A percentile compares a stretch with the other conserved stretches of the same genome.
phyloP scores from a whole-genome alignment of 2,329 filamentous ascomycete species.

The Sclerotinia glacialis region DNA sequence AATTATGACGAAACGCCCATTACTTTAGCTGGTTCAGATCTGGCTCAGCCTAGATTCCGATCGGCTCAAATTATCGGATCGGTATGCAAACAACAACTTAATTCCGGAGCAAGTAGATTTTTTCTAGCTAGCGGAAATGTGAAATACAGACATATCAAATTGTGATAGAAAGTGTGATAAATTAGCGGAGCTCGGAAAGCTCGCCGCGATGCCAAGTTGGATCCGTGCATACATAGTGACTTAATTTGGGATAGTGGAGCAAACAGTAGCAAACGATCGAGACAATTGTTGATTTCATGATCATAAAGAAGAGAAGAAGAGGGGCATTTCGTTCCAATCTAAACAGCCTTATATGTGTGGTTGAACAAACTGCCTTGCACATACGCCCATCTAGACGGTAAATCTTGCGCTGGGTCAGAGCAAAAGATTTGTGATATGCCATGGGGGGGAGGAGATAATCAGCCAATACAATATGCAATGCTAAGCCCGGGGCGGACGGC shows the following conservation, averaged over 20 bases:
- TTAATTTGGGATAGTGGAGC: conserved; percentile 7
- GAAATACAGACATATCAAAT: conserved; percentile 11
- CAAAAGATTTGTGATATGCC: neutral
- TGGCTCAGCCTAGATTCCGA: conserved; percentile 3
- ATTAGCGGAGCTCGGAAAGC: conserved; percentile 13
- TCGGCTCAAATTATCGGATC: conserved; percentile 11
- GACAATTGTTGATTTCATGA: neutral
- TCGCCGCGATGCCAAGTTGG: neutral
- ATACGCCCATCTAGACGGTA: conserved; percentile 2
- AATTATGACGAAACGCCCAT: neutral
- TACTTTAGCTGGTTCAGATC: neutral
- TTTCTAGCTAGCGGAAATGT: neutral
- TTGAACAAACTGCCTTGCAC: conserved; percentile 7
- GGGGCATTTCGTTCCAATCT: conserved; percentile 6
- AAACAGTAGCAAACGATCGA: conserved; percentile 14
- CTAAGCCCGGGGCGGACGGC: conserved; percentile 7
- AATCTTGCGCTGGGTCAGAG: neutral
- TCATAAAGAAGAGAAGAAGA: neutral
- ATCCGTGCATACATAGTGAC: conserved; percentile 10
- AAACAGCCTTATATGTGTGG: conserved; percentile 10
- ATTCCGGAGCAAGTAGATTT: neutral
- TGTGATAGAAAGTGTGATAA: conserved; percentile 13
- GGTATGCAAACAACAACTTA: neutral
- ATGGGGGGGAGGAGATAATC: neutral
- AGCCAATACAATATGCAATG: neutral